These are phyloP conservation scores for Solanum sejunctum DNA, from an alignment of 257 asterid species.

Conservation along the genomic window DNA sequence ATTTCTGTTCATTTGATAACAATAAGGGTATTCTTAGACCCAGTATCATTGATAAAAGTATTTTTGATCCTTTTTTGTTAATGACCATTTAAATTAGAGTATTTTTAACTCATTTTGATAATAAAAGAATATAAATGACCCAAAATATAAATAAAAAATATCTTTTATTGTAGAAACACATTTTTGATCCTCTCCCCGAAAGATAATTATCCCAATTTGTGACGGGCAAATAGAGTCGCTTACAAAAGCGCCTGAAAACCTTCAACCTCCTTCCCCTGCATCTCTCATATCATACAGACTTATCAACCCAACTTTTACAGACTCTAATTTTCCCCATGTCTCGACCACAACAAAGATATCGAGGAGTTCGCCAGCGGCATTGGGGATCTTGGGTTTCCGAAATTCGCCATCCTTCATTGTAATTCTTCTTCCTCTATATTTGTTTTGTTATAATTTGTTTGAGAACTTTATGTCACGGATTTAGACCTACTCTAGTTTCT, in stretches of 20 bases:
- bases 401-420: constrained; percentile 75
- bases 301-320: neutral
- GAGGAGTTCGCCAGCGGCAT: constrained; percentile 77
- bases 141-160: too few species aligned
- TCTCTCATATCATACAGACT: neutral
- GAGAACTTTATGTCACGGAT: neutral
- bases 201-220: neutral
- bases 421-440: neutral
- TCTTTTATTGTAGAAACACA: too few species aligned
- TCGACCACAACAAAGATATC: constrained; percentile 44
- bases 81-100: rapidly evolving
- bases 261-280: neutral
- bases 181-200: too few species aligned
- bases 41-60: too few species aligned
- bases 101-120: too few species aligned
- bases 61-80: too few species aligned
- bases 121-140: rapidly evolving
- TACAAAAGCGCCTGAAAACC: constrained; percentile 28
- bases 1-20: too few species aligned
- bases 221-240: constrained; percentile 39
- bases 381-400: constrained; percentile 95
- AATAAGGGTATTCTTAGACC: too few species aligned
- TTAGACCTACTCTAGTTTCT: too few species aligned
- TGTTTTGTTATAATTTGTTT: neutral
- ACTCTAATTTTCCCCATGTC: constrained; percentile 18